Evolutionary conservation across 2,329 filamentous ascomycete genomes (phyloP).

Genomic region (Talaromyces piceae): DNA sequence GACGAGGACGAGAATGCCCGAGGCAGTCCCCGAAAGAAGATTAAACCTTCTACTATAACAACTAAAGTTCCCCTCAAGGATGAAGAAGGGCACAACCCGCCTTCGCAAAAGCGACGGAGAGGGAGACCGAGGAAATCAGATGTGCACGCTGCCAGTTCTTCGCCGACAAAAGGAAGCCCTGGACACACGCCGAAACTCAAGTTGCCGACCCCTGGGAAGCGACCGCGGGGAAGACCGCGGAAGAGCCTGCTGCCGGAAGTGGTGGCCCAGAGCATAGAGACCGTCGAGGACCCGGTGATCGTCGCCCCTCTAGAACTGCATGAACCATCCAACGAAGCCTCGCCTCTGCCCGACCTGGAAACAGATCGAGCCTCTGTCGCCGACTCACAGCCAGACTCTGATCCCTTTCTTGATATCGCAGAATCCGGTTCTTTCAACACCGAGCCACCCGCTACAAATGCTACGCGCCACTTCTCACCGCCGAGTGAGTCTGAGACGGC

Average conservation of each 20-base stretch:
- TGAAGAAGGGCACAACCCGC: slow-evolving; percentile 22
- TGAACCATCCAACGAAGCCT: slow-evolving; percentile 21
- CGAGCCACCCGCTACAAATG: not conserved
- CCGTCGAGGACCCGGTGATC: slow-evolving; percentile 13
- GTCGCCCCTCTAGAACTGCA: slow-evolving; percentile 15
- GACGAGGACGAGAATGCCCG: slow-evolving; percentile 28
- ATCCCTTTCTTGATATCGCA: slow-evolving; percentile 16
- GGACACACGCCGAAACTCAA: slow-evolving; percentile 26
- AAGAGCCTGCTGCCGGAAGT: slow-evolving; percentile 24
- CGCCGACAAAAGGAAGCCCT: slow-evolving; percentile 25
- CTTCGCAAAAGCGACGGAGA: slow-evolving; percentile 34
- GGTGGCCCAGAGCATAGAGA: slow-evolving; percentile 16
- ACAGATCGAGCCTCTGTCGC: slow-evolving; percentile 12
- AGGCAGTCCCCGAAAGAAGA: slow-evolving; percentile 25
- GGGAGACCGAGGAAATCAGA: slow-evolving; percentile 39
- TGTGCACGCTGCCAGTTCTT: slow-evolving; percentile 23
- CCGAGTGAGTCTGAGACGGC: not conserved
- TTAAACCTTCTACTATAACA: slow-evolving; percentile 26
- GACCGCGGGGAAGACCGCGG: slow-evolving; percentile 30
- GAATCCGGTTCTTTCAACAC: slow-evolving; percentile 11
- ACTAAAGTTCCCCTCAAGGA: slow-evolving; percentile 38
- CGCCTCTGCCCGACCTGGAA: slow-evolving; percentile 5
- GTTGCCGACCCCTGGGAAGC: slow-evolving; percentile 23
- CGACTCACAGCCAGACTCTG: slow-evolving; percentile 6
- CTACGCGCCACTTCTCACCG: slow-evolving; percentile 2